Percentiles rank a stretch among this genome's conserved stretches.
phyloP scores from a whole-genome alignment of 2,329 filamentous ascomycete genomes.

The Fonsecaea pugnacius region DNA sequence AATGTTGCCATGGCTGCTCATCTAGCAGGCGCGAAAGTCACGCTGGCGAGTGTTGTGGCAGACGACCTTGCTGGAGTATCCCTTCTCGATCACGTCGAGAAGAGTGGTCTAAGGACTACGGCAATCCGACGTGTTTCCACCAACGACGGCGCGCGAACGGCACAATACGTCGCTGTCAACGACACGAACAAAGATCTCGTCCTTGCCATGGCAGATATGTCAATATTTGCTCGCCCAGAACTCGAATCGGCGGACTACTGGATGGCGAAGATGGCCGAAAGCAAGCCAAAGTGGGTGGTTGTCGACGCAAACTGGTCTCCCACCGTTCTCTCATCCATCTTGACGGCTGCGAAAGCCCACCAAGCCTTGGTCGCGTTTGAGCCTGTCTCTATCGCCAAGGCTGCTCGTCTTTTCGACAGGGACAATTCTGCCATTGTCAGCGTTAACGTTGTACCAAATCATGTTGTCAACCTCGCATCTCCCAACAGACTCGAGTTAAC shows the following conservation, averaged over 20 bases:
- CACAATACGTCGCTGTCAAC: conserved; percentile 91
- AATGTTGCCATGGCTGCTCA: conserved; percentile 88
- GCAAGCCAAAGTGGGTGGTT: conserved; percentile 74
- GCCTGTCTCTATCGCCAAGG: conserved; percentile 83
- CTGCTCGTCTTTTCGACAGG: conserved; percentile 66
- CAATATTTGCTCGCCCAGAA: conserved; percentile 66
- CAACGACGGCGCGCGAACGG: conserved; percentile 67
- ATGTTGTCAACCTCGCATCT: conserved; percentile 73
- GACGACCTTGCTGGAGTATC: conserved; percentile 78
- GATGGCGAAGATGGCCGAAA: conserved; percentile 61
- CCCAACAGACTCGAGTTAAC: conserved; percentile 83
- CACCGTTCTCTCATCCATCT: conserved; percentile 68
- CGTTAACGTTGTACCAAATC: conserved; percentile 59
- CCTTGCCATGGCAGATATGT: conserved; percentile 97
- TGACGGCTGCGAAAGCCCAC: conserved; percentile 62
- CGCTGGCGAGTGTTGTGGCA: conserved; percentile 79
- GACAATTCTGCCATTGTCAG: conserved; percentile 41
- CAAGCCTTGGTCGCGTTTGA: conserved; percentile 74
- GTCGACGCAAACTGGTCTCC: conserved; percentile 86
- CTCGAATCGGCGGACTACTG: conserved; percentile 60
- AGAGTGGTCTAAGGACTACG: conserved; percentile 66
- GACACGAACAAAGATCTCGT: conserved; percentile 79
- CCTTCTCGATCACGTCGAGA: conserved; percentile 68
- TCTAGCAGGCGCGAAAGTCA: conserved; percentile 67
- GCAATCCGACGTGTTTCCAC: conserved; percentile 64